Conservation (phyloP, 345 rosid species). For the Lepidium africanum region DNA sequence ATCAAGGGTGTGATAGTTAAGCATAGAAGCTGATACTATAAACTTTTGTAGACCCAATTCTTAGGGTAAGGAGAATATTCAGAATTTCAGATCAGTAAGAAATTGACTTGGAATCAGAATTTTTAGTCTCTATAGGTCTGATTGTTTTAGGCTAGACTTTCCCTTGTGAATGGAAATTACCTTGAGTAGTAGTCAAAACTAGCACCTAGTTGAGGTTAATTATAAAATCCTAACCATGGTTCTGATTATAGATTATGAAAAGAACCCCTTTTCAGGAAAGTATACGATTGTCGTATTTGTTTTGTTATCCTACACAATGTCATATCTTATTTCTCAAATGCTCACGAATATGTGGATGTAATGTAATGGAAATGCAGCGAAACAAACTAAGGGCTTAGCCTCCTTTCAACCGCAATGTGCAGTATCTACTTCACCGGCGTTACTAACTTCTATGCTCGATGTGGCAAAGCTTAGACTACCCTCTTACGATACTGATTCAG, state of each 20-base stretch:
- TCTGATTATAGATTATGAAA: background rate
- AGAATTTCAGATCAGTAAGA: background rate
- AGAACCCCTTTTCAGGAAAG: background rate
- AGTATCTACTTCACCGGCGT: slow-evolving; percentile 53
- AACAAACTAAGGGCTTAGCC: slow-evolving; percentile 36
- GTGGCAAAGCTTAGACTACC: slow-evolving; percentile 75
- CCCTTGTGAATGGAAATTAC: background rate
- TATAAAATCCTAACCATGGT: background rate
- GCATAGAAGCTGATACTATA: background rate
- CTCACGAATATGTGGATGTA: background rate
- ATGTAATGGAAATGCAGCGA: slow-evolving; percentile 46
- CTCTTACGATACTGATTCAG: slow-evolving; percentile 50
- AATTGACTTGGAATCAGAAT: background rate
- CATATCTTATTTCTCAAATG: background rate
- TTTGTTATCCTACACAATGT: background rate
- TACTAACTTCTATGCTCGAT: slow-evolving; percentile 50
- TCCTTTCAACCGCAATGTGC: slow-evolving; percentile 56
- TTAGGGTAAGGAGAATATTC: background rate
- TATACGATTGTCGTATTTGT: background rate
- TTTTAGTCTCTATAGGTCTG: background rate
- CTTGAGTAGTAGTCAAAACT: background rate
- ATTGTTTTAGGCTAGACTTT: background rate
- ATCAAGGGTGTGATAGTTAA: background rate
- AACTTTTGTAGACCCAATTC: background rate
- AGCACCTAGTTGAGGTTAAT: background rate